Evolutionary conservation across 176 grass and related monocot genomes (phyloP).

Genomic region (Phragmites australis): DNA sequence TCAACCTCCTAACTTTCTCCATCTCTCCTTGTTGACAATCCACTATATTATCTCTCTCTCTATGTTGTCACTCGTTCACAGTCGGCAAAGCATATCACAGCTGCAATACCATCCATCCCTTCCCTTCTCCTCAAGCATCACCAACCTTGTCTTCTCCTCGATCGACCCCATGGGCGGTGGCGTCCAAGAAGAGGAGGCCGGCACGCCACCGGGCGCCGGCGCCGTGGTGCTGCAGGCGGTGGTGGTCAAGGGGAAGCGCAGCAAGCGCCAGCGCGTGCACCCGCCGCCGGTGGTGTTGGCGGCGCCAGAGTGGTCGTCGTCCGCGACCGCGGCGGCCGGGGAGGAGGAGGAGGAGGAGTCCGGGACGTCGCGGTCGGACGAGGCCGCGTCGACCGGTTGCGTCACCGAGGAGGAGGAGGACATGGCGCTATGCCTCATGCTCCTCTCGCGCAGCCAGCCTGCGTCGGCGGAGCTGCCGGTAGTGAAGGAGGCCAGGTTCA

Average conservation of each 20-base stretch:
- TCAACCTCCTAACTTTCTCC: conserved; percentile 36
- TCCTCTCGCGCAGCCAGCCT: conserved; percentile 50
- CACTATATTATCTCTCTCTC: conserved; percentile 35
- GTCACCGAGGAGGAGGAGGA: conserved; percentile 77
- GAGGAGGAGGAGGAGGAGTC: conserved; percentile 16
- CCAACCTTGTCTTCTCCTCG: conserved; percentile 27
- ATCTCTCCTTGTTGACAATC: conserved; percentile 49
- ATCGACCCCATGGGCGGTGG: conserved; percentile 28
- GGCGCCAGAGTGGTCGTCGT: conserved; percentile 2
- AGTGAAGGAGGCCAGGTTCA: conserved; percentile 31
- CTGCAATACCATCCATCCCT: conserved; percentile 32
- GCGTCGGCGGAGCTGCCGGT: neutral
- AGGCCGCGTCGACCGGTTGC: conserved; percentile 1
- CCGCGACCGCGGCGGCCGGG: neutral
- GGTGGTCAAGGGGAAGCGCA: conserved; percentile 75
- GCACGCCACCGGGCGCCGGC: neutral
- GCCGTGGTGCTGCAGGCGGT: neutral
- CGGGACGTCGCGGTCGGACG: conserved; percentile 37
- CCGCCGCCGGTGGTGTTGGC: neutral
- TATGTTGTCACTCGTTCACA: conserved; percentile 12
- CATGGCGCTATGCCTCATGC: conserved; percentile 82
- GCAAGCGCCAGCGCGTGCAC: conserved; percentile 59
- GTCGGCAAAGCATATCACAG: neutral
- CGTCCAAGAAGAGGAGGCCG: conserved; percentile 35
- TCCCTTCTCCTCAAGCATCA: conserved; percentile 32